Evolutionary conservation across 2,329 filamentous ascomycete species (phyloP), one percentile per base, ranked within the genome.

Genomic region (Fusarium miscanthi): DNA sequence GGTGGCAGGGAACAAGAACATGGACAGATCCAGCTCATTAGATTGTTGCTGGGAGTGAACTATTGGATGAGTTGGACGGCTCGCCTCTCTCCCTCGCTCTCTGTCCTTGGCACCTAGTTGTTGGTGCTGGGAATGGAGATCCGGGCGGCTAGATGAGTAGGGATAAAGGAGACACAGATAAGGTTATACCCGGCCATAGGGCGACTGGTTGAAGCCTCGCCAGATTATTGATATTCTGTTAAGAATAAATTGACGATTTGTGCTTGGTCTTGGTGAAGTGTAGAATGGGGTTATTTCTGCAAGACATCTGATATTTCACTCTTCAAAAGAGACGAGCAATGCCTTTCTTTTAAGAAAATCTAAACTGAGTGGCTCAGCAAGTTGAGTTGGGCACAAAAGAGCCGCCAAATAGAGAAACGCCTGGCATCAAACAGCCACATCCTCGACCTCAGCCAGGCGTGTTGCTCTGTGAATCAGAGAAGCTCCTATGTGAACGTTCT

Each of bases 1-100:
- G 52, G 54, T 59, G 66, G 49, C 58, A 68, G 58, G 37, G 48
- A 49, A 59, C 40, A 25, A 43, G 31, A 57, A 35, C 35, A 25
- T 38, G n/a, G 25, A 37, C 12, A 30, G 54, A 57, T 54, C 37
- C 64, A 40, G n/a, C 17, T 25, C 41, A 42, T 54, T 37, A 54
- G 31, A 46, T 46, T 31, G 27, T 27, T 49, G 21, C 30, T 43
- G 41, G 45, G 30, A 23, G 38, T 38, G 54, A 54, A 37, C 23
- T 52, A 40, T 38, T 25, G 40, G 35, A 16, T 49, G 38, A 51
- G n/a, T 45, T 42, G 17, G 14, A 42, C 23, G 27, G 13, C 37
- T 63, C 41, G 37, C 41, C 56, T 21, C 40, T 48, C 48, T 30
- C 33, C 23, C 33, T 30, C 35, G 38, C 40, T 43, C 30, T 33